Percentiles rank a stretch among this genome's conserved stretches.
These are phyloP conservation scores for Fusarium verrucosum DNA, from an alignment of 2,329 filamentous ascomycete species.

Conservation along the genomic window DNA sequence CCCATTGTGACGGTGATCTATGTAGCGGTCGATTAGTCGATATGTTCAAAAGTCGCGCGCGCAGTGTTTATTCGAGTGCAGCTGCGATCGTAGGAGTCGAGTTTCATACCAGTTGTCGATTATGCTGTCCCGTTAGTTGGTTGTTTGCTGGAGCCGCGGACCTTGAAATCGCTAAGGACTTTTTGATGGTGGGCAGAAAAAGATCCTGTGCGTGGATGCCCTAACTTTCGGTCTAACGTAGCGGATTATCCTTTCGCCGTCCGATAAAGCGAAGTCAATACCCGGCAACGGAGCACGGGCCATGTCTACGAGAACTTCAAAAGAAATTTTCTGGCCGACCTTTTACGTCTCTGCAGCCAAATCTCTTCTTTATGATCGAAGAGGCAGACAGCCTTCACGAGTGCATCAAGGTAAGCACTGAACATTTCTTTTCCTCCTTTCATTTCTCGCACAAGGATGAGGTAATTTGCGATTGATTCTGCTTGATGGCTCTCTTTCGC, in stretches of 20 bases:
- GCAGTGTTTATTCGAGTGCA: conserved; percentile 40
- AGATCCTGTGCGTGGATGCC: conserved; percentile 49
- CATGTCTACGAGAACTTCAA: conserved; percentile 40
- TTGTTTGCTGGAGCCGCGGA: conserved; percentile 51
- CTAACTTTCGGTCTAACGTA: conserved; percentile 46
- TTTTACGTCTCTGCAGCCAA: neutral
- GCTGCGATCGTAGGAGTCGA: conserved; percentile 44
- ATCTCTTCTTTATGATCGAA: conserved; percentile 13
- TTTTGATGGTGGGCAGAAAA: conserved; percentile 55
- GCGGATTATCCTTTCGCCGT: conserved; percentile 47
- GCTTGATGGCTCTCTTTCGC: conserved; percentile 84
- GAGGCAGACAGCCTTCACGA: conserved; percentile 32
- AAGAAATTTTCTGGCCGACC: conserved; percentile 39
- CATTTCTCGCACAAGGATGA: conserved; percentile 71
- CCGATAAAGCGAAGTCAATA: neutral
- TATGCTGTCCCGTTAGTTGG: conserved; percentile 52
- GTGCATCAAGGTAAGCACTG: conserved; percentile 45
- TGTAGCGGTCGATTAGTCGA: conserved; percentile 48
- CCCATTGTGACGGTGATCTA: conserved; percentile 78
- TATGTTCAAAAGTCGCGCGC: conserved; percentile 38
- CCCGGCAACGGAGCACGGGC: conserved; percentile 30
- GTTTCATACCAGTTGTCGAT: conserved; percentile 54
- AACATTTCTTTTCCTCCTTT: conserved; percentile 6
- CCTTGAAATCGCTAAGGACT: conserved; percentile 53
- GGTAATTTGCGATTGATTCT: conserved; percentile 99